Evolutionary conservation across 108 stramenopile species (phyloP).

Genomic region (Nitzschia putrida): DNA sequence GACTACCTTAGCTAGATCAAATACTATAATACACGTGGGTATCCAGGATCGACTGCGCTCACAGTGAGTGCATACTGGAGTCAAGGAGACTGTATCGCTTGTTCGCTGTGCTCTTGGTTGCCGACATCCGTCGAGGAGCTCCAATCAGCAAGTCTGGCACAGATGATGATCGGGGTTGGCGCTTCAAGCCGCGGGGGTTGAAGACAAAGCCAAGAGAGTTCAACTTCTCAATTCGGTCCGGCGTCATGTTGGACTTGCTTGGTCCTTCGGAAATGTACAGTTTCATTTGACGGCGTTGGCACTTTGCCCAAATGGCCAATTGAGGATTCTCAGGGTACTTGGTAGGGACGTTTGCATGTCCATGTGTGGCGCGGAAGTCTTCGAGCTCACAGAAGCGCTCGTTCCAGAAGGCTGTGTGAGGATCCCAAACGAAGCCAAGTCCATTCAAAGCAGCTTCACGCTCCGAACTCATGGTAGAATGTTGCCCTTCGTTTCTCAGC

Average conservation of each 20-base stretch:
- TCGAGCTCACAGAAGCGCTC: slow-evolving; percentile 25
- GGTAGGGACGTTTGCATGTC: slow-evolving; percentile 32
- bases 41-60: no score
- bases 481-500: slow-evolving; percentile 27
- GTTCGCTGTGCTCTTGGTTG: no score
- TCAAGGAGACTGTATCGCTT: no score
- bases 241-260: slow-evolving; percentile 47
- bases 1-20: no score
- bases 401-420: slow-evolving; percentile 31
- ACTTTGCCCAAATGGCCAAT: slow-evolving; percentile 52
- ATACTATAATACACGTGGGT: no score
- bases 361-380: slow-evolving; percentile 17
- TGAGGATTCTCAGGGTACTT: slow-evolving; percentile 34
- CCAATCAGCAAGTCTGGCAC: not conserved
- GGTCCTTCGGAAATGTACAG: slow-evolving; percentile 45
- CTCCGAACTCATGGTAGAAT: slow-evolving; percentile 45
- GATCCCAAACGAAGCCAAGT: slow-evolving; percentile 56
- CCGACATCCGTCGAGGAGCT: no score
- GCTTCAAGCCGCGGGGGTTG: slow-evolving; percentile 17
- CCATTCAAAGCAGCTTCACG: slow-evolving; percentile 43
- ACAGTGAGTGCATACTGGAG: no score
- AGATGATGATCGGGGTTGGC: not conserved
- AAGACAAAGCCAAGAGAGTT: slow-evolving; percentile 55
- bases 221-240: slow-evolving; percentile 50
- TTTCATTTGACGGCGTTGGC: slow-evolving; percentile 65